phyloP scores from a whole-genome alignment of 306 rosid genomes.

The Lablab purpureus region DNA sequence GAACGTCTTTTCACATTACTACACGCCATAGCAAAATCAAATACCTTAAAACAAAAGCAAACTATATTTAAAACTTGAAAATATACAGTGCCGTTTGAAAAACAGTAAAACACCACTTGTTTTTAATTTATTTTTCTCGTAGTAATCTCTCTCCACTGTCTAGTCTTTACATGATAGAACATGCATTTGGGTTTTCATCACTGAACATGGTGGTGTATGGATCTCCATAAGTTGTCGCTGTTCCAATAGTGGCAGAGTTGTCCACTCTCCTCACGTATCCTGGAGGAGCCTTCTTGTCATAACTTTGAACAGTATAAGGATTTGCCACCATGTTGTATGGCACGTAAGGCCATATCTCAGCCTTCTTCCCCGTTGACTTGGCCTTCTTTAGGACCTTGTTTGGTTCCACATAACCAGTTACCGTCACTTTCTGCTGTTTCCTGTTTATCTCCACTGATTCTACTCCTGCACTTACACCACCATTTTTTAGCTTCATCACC shows the following conservation, averaged over 20 bases:
- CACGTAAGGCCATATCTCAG: slow-evolving; percentile 94
- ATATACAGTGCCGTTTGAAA: slow-evolving; percentile 27
- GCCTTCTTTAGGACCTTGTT: slow-evolving; percentile 90
- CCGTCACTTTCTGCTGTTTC: slow-evolving; percentile 90
- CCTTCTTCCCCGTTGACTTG: slow-evolving; percentile 77
- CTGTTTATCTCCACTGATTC: slow-evolving; percentile 86
- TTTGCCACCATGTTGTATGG: slow-evolving; percentile 77
- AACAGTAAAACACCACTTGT: background rate
- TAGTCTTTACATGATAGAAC: slow-evolving; percentile 70
- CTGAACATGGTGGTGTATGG: slow-evolving; percentile 79
- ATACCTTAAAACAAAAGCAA: background rate
- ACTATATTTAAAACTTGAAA: slow-evolving; percentile 38
- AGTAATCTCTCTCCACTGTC: background rate
- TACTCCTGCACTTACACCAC: slow-evolving; percentile 64
- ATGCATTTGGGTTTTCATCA: slow-evolving; percentile 96
- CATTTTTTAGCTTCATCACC: slow-evolving; percentile 1
- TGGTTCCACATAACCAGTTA: slow-evolving; percentile 78
- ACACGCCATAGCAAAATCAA: slow-evolving; percentile 22
- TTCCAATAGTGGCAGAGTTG: slow-evolving; percentile 50
- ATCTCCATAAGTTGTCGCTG: slow-evolving; percentile 63
- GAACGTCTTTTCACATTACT: slow-evolving; percentile 21
- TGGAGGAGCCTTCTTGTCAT: slow-evolving; percentile 96
- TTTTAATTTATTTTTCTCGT: background rate
- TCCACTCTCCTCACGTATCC: slow-evolving; percentile 85
- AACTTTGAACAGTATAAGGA: slow-evolving; percentile 73